A percentile compares a stretch with the other conserved stretches of the same genome.
Conservation (phyloP, 148 eudicot species). For the Heliosperma pusillum region DNA sequence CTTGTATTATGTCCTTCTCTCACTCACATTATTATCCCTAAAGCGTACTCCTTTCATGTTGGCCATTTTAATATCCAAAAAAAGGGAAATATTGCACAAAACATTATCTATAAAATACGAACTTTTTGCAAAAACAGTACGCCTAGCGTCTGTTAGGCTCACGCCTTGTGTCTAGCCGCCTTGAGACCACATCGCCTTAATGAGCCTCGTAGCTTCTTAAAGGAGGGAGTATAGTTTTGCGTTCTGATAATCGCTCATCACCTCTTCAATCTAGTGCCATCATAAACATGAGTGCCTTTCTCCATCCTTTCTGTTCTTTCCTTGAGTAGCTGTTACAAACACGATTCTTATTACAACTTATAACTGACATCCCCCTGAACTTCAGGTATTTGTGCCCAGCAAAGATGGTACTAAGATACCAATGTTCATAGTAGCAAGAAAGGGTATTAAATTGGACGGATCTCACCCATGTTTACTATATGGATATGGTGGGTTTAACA, state of each 20-base stretch:
- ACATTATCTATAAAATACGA: no score
- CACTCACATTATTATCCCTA: no score
- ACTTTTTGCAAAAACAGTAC: no score
- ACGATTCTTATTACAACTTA: background rate
- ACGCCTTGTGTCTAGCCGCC: no score
- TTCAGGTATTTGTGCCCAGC: conserved; percentile 72
- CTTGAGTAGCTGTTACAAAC: background rate
- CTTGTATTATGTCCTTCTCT: no score
- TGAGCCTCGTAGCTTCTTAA: no score
- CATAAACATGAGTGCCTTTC: background rate
- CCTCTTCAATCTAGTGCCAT: background rate
- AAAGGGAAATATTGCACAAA: no score
- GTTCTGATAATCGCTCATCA: background rate
- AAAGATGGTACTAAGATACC: conserved; percentile 88
- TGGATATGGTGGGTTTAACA: conserved; percentile 92
- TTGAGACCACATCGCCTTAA: no score
- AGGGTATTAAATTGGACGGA: conserved; percentile 66
- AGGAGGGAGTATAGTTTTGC: no score
- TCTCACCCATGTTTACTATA: conserved; percentile 88
- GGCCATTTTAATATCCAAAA: no score
- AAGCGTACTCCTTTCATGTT: no score
- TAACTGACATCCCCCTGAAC: background rate
- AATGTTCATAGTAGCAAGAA: conserved; percentile 73
- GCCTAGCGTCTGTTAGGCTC: no score
- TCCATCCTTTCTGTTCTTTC: background rate